Evolutionary conservation across 768 basidiomycete species (phyloP).

Genomic region (Leccinum aurantiacum): DNA sequence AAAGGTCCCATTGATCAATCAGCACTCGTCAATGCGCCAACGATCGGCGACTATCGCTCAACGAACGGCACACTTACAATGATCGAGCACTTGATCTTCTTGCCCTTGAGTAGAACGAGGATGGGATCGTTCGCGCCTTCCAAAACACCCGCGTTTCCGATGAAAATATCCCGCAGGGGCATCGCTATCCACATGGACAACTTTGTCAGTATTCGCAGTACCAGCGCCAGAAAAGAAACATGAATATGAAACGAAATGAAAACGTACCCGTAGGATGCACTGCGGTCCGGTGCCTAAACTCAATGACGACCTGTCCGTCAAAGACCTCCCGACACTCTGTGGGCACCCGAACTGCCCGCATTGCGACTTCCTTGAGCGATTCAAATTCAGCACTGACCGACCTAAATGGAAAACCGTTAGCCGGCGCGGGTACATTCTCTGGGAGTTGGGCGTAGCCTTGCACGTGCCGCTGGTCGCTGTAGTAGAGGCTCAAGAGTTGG

Average conservation of each 20-base stretch:
- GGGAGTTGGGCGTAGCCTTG: neutral
- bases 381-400: neutral
- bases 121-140: slow-evolving; percentile 1
- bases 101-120: neutral
- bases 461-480: neutral
- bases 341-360: neutral
- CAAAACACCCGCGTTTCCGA: fast-evolving
- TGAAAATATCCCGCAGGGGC: neutral
- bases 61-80: slow-evolving; percentile 1
- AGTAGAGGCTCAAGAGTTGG: slow-evolving; percentile 1
- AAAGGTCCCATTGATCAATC: neutral
- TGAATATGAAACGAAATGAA: neutral
- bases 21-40: too few species aligned
- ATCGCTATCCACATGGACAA: neutral
- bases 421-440: neutral
- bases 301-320: neutral
- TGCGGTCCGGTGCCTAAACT: slow-evolving; percentile 1
- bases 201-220: neutral
- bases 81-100: neutral
- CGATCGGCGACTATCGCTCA: neutral
- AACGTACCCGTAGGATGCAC: slow-evolving; percentile 2
- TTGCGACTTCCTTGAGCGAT: neutral
- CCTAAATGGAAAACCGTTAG: neutral
- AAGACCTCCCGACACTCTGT: neutral
- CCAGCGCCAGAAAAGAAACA: neutral